Base-by-base conservation (phyloP, 2,329 filamentous ascomycete genomes). In the Curvularia lunata region DNA sequence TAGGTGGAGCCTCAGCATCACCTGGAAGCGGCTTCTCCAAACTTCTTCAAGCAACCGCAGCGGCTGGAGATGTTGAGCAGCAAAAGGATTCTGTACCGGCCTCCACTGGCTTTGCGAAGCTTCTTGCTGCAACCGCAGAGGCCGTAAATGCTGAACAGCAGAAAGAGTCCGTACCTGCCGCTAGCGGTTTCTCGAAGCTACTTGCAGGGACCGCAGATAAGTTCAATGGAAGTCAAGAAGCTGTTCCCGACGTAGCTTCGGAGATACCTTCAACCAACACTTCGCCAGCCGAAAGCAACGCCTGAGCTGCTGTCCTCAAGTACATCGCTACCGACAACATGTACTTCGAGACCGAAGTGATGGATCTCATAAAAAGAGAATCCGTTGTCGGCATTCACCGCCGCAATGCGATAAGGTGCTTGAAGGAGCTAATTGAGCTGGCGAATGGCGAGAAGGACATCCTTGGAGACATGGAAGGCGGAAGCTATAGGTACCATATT, bases 371-470 rank as follows among this genome's bases (percentile, higher is more conserved):
- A 16, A 43, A 41, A 5, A 48, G 27, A 27, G 40, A 40, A 30
- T 34, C 43, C 3, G 46, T 30, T 10, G 12, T 50, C 5, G 25
- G 10, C 25, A 25, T 13, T 10, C 43, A 52, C 13, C 57, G 53
- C 19, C 43, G 40, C 2, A 41, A 48, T 6, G 53, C 43, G 6
- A 23, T 13, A 3, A 19, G 40, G 16, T 42, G 32, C 10, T 32
- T 59, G 10, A 19, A 52, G 27, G 25, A 48, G 2, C 27, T 56
- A 8, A 5, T 56, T 18, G 32, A 41, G 7, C n/a, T 27, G 1
- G 57, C 57, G 13, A 19, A 30, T 9, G 57, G 53, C 12, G 38
- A 49, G 30, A 46, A 52, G 25, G 40, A 37, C 19, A 23, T 59
- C 2, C 38, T 59, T 13, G 48, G 38, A 9, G 34, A 23, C 4